Evolutionary conservation across 305 asterid genomes (phyloP), one percentile per base, ranked within the genome.

Genomic region (Fraxinus ornus): DNA sequence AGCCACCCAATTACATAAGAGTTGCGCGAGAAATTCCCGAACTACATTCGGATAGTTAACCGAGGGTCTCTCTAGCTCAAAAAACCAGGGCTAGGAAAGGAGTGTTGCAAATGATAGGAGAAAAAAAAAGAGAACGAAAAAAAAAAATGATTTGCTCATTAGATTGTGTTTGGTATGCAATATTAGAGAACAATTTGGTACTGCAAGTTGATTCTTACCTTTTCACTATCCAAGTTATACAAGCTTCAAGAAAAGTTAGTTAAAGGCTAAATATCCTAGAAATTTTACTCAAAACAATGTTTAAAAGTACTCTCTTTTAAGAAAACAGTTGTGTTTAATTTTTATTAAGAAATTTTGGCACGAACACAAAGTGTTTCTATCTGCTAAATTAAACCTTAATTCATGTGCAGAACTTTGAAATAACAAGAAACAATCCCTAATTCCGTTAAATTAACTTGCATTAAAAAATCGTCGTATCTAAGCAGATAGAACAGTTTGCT

Each of bases 401-500:
- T n/a, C 62, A 52, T 15, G 75, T 19, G 8, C 47, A 81, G 83
- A 80, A 83, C 75, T 24, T 81, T 68, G 35, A 74, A 68, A 7
- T 77, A 77, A 41, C 60, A 33, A 30, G 4, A 41, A 76, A 72
- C 49, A 10, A n/a, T 47, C 47, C 57, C 78, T 32, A 79, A 7
- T 84, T 73, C 80, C 28, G 4, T 15, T 44, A 62, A 36, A 76
- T 49, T 3, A 49, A 15, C 60, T 80, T 12, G 55, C 71, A 80
- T 39, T 32, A 22, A 75, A 37, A 78, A 32, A 15, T 36, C 49
- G 30, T 49, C 9, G n/a, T 10, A 24, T 77, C 87, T 86, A 91
- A 73, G 95, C 93, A 78, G 87, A 79, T 4, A 84, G 70, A 77
- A 89, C 89, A 28, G 92, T 66, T 28, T 91, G 89, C 62, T 86